Conservation (phyloP, 495 filamentous ascomycete genomes). For the Tuber microsphaerosporum region DNA sequence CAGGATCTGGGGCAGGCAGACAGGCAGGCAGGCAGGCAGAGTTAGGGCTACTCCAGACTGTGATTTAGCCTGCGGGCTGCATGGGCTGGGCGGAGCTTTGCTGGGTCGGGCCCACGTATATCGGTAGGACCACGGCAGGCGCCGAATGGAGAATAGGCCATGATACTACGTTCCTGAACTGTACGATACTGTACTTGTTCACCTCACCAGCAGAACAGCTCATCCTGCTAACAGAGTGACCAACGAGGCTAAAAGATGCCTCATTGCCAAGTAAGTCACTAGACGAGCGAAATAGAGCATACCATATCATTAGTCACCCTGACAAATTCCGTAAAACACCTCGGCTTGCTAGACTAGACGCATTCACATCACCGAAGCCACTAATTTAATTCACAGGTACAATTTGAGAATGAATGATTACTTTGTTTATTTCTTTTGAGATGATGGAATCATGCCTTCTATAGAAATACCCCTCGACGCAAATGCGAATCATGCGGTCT, state of each 20-base stretch:
- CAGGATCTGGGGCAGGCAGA: too few species aligned
- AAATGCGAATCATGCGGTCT: background rate
- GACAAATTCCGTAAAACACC: background rate
- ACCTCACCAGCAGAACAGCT: background rate
- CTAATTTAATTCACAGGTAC: background rate
- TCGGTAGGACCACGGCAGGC: too few species aligned
- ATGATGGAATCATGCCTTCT: background rate
- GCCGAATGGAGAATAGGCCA: too few species aligned
- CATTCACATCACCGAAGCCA: background rate
- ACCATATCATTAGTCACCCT: background rate
- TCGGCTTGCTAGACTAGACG: background rate
- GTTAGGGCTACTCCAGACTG: too few species aligned
- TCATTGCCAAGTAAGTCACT: background rate
- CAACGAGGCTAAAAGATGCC: background rate
- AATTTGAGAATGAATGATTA: background rate
- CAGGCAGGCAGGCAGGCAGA: too few species aligned
- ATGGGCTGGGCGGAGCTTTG: too few species aligned
- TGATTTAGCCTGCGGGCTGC: too few species aligned
- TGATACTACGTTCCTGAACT: too few species aligned
- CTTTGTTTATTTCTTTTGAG: background rate
- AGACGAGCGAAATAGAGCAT: background rate
- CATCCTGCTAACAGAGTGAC: background rate
- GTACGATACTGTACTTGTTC: background rate
- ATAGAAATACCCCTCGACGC: background rate
- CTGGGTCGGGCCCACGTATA: too few species aligned